Percentiles rank a stretch among this genome's conserved stretches.
Evolutionary conservation across 1,284 basidiomycete species (phyloP).

Genomic region (Mycosarcoma mackinlayi): DNA sequence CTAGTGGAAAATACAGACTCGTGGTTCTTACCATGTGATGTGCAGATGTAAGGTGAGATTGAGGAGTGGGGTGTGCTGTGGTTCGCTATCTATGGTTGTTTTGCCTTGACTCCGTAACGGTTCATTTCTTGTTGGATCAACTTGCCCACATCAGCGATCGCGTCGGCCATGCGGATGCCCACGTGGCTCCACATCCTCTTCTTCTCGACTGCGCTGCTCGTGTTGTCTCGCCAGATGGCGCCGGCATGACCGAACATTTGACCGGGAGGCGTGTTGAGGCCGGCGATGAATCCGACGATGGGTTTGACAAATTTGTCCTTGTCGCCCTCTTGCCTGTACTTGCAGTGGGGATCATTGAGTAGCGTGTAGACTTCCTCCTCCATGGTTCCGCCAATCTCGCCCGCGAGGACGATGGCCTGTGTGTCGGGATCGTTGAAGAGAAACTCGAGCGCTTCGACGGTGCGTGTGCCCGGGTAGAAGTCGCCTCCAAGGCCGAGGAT

Average conservation of each 20-base stretch:
- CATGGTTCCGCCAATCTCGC: constrained; percentile 60
- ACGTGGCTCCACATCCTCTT: constrained; percentile 37
- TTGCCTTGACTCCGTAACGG: constrained; percentile 8
- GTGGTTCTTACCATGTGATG: background rate
- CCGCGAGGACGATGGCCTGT: constrained; percentile 47
- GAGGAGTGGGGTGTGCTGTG: too few relatives aligned
- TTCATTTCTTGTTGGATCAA: constrained; percentile 36
- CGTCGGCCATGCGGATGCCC: constrained; percentile 46
- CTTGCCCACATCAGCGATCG: constrained; percentile 47
- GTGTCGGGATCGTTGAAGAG: constrained; percentile 44
- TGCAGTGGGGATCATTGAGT: constrained; percentile 27
- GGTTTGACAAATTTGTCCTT: constrained; percentile 41
- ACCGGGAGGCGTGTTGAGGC: constrained; percentile 50
- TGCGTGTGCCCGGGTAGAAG: constrained; percentile 64
- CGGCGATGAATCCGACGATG: constrained; percentile 57
- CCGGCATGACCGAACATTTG: constrained; percentile 58
- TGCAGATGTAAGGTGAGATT: too few relatives aligned
- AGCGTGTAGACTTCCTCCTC: constrained; percentile 55
- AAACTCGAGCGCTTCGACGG: constrained; percentile 56
- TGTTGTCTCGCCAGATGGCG: constrained; percentile 54
- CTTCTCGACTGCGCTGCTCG: constrained; percentile 46
- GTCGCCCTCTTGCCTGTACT: constrained; percentile 14
- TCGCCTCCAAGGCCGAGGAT: constrained; percentile 59
- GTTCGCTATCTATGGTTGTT: background rate
- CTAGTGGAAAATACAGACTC: background rate